Base-by-base conservation (phyloP, 768 basidiomycete species). In the Baorangia bicolor region DNA sequence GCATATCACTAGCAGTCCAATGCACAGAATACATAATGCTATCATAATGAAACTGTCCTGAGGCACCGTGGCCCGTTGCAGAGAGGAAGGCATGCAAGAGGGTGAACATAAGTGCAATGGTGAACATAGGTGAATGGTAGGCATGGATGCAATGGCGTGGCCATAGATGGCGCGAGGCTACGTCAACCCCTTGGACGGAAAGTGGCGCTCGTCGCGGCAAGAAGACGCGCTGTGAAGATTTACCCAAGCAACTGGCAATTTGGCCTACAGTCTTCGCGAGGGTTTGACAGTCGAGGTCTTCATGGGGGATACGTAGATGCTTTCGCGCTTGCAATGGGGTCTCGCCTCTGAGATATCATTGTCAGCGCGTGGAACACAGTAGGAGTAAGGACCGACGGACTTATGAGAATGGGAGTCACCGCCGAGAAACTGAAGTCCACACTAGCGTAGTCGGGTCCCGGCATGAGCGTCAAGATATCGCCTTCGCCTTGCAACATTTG, bases 181-280 rank as follows among this genome's bases (percentile, higher is more conserved):
- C 49, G 25, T 21, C 27, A 11, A 11, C 34, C 5, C 30, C 25
- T 35, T 8, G 50, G 45, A 33, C 21, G 8, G 45, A 23, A 28
- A 34, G 9, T 25, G 23, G 34, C 16, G 30, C 16, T 12, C 46
- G 48, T 51, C 47, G 25, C 16, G 20, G 33, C 9, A n/a, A 27
- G 37, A 27, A 38, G 48, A 28, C 27, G 27, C n/a, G 25, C 23
- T 16, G 48, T 18, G 7, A 20, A 20, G 28, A 60, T 51, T 28
- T 18, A 27, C 28, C 35, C 51, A 42, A 37, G 20, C 39, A n/a
- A 21, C 38, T 11, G 20, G 16, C 12, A 44, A 38, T 3, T 14
- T 43, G 27, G 40, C 40, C 53, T 65, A 67, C 43, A 67, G 39
- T 21, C 64, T 60, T 39, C 53, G 58, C 39, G 65, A 57, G 35